phyloP scores from a whole-genome alignment of 257 asterid species.

The Fraxinus quadrangulata region DNA sequence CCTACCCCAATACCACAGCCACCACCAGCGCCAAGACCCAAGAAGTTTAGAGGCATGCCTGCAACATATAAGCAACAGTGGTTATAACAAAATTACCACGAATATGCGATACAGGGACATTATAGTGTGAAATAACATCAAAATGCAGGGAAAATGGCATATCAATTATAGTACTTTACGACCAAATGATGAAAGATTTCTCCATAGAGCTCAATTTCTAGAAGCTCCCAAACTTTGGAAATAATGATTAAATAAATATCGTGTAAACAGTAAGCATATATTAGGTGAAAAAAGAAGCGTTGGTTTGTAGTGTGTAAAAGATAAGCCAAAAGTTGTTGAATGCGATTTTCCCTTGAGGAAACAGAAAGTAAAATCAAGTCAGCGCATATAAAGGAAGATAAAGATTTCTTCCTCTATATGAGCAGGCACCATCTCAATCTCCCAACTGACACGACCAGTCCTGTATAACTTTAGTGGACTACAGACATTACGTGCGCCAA shows the following conservation, averaged over 20 bases:
- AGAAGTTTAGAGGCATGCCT: slow-evolving; percentile 77
- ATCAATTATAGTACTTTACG: not conserved
- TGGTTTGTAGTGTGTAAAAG: not conserved
- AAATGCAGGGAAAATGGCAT: not conserved
- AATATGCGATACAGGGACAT: not conserved
- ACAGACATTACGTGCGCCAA: no score
- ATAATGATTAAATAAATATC: not conserved
- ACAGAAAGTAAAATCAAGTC: not conserved
- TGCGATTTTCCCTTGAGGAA: not conserved
- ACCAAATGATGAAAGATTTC: not conserved
- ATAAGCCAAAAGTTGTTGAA: not conserved
- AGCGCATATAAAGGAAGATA: not conserved
- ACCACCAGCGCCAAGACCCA: slow-evolving; percentile 94
- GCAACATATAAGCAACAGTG: slow-evolving; percentile 22
- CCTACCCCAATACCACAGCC: slow-evolving; percentile 93
- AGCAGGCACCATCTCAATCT: not conserved
- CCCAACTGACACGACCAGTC: no score
- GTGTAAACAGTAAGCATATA: no score
- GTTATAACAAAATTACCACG: not conserved
- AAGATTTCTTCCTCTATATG: no score
- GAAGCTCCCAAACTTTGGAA: not conserved
- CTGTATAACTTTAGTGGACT: no score
- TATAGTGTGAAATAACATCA: not conserved
- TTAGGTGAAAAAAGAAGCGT: no score
- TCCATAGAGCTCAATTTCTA: not conserved